Evolutionary conservation across 768 basidiomycete species (phyloP), one percentile per base, ranked within the genome.

Genomic region (Lactarius deliciosus): DNA sequence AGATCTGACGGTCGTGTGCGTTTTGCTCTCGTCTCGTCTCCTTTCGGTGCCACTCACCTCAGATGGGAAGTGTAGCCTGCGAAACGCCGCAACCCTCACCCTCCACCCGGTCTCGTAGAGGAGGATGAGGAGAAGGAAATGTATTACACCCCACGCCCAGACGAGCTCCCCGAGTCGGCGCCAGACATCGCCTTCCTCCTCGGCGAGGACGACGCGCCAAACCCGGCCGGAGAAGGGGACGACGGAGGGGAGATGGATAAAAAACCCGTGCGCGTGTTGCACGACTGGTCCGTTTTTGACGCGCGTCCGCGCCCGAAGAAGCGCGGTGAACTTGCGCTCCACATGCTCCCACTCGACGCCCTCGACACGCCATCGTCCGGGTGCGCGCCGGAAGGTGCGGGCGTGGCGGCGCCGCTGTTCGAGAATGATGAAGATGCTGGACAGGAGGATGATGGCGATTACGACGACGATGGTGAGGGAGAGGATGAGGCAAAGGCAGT

Each of bases 261-360:
- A 53, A 78, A 87, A 71, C 88, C 86, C 10, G 75, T 83, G n/a
- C 82, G 90, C 3, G 68, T 82, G 9, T 77, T 92, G 5, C 78
- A 79, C 5, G 80, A 82, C 32, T 92, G 90, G 68, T 71, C 78
- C 1, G 79, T 91, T 56, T 91, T 88, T 72, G 86, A 91, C 62
- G 78, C 83, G 0, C 75, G 72, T 5, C 61, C 65, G 20, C 62
- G 61, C 30, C 50, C 50, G 13, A 53, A 58, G 61, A 61, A 25
- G 65, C 65, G 8, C 61, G 57, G 6, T 32, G 69, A 74, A 13
- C 79, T 81, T 20, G 78, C 81, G 53, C 73, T 88, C 15, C 32
- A 61, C 0, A 78, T 83, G 2, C 78, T 88, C 7, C 77, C 77
- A 36, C 73, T 75, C 1, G 77, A 88, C 54, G 84, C 83, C 38